A percentile compares a stretch with the other conserved stretches of the same genome.
Conservation (phyloP, 2,329 filamentous ascomycete genomes). For the Colletotrichum higginsianum region DNA sequence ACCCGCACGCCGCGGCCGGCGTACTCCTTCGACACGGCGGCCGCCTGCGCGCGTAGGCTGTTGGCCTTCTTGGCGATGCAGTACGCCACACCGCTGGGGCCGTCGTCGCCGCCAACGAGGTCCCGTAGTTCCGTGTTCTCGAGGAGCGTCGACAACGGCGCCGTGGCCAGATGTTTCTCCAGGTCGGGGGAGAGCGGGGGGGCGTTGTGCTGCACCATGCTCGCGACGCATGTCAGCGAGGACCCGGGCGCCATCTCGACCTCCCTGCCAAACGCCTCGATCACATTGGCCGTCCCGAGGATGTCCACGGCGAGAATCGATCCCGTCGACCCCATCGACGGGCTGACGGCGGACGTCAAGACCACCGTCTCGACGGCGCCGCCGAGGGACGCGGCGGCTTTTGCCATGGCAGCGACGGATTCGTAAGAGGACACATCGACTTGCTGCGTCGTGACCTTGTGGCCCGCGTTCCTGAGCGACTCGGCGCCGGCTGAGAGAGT, state of each 20-base stretch:
- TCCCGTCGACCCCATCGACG: background rate
- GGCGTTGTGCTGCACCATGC: slow-evolving; percentile 9
- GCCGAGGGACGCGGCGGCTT: background rate
- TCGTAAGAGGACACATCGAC: background rate
- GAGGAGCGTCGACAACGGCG: slow-evolving; percentile 2
- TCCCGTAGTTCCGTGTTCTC: slow-evolving; percentile 3
- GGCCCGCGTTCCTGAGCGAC: background rate
- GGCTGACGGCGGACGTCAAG: background rate
- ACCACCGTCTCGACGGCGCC: background rate
- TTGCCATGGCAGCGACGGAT: background rate
- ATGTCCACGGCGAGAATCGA: slow-evolving; percentile 3
- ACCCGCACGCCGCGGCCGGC: slow-evolving; percentile 9
- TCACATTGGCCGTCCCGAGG: slow-evolving; percentile 17
- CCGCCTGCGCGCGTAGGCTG: slow-evolving; percentile 7
- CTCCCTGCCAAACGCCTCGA: background rate
- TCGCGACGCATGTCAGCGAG: slow-evolving; percentile 18
- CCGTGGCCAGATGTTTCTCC: slow-evolving; percentile 17
- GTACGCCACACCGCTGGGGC: slow-evolving; percentile 3
- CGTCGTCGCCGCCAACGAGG: background rate
- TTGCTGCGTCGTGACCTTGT: background rate
- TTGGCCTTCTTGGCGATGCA: slow-evolving; percentile 23
- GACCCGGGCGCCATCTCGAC: slow-evolving; percentile 11
- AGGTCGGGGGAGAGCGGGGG: slow-evolving; percentile 4
- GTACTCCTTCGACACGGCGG: slow-evolving; percentile 4
- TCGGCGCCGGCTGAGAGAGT: background rate